A percentile compares a stretch with the other conserved stretches of the same genome.
phyloP scores from a whole-genome alignment of 176 grass and related monocot genomes.

The Triticum dicoccoides region DNA sequence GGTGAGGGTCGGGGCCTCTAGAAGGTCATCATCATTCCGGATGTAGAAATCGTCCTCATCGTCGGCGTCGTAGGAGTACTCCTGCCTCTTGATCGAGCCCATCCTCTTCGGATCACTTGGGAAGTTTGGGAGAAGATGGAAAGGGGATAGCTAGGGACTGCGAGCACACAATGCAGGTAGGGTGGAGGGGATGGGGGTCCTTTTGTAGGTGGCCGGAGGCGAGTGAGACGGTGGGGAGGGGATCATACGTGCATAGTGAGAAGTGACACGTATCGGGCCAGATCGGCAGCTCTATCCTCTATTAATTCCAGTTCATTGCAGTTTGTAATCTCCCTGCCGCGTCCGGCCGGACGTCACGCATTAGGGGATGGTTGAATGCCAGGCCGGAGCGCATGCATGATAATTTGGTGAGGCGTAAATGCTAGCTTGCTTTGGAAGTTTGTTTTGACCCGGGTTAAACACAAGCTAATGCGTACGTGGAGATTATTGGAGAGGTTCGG shows the following conservation, averaged over 20 bases:
- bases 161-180: neutral
- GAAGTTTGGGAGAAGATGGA: neutral
- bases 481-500: neutral
- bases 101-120: neutral
- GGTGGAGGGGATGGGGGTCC: neutral
- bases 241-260: conserved; percentile 15
- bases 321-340: conserved; percentile 8
- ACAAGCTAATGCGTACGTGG: neutral
- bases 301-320: neutral
- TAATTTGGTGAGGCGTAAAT: conserved; percentile 21
- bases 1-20: conserved; percentile 28
- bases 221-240: neutral
- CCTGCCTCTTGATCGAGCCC: conserved; percentile 8
- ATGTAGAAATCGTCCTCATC: neutral
- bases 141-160: neutral
- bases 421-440: conserved; percentile 24
- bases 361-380: conserved; percentile 1
- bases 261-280: neutral
- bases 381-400: neutral
- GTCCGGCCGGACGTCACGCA: neutral
- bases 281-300: neutral
- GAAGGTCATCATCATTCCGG: neutral
- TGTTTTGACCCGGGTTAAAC: neutral
- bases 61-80: neutral
- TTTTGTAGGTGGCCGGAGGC: conserved; percentile 19